These are phyloP conservation scores for Filosporella fistucella DNA, from an alignment of 495 filamentous ascomycete genomes.

Conservation along the genomic window DNA sequence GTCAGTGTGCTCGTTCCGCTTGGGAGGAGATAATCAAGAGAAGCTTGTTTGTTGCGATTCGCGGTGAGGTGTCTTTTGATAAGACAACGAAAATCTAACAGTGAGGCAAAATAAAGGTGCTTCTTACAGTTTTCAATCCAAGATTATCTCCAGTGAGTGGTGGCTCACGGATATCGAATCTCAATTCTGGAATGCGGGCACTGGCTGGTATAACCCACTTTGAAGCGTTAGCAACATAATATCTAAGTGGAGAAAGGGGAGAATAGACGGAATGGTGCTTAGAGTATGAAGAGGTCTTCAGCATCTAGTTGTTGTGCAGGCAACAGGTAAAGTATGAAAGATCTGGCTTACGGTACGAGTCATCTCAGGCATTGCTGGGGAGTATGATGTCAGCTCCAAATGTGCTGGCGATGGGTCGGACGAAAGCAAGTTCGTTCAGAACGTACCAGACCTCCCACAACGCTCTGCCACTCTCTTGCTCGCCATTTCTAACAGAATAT, in stretches of 20 bases:
- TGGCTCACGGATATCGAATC: constrained; percentile 76
- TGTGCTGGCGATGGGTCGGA: background rate
- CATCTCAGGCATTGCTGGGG: constrained; percentile 69
- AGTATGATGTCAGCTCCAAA: background rate
- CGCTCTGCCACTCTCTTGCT: constrained; percentile 75
- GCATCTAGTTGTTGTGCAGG: too few relatives aligned
- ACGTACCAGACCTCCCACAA: constrained; percentile 64
- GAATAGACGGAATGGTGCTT: background rate
- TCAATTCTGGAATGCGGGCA: constrained; percentile 38
- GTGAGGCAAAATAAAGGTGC: constrained; percentile 84
- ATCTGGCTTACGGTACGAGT: too few relatives aligned
- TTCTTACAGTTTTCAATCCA: constrained; percentile 90
- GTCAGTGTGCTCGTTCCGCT: background rate
- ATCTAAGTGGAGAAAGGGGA: background rate
- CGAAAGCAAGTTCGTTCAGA: background rate
- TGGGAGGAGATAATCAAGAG: too few relatives aligned
- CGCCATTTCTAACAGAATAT: constrained; percentile 75
- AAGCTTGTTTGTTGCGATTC: too few relatives aligned
- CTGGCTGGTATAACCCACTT: background rate
- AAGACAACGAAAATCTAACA: too few relatives aligned
- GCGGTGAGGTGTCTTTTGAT: too few relatives aligned
- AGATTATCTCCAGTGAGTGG: constrained; percentile 76
- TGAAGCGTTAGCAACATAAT: background rate
- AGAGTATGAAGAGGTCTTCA: background rate
- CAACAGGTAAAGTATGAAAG: too few relatives aligned